Conservation (phyloP, 1,139 yeast genomes). For the Kodamaea arcana region DNA sequence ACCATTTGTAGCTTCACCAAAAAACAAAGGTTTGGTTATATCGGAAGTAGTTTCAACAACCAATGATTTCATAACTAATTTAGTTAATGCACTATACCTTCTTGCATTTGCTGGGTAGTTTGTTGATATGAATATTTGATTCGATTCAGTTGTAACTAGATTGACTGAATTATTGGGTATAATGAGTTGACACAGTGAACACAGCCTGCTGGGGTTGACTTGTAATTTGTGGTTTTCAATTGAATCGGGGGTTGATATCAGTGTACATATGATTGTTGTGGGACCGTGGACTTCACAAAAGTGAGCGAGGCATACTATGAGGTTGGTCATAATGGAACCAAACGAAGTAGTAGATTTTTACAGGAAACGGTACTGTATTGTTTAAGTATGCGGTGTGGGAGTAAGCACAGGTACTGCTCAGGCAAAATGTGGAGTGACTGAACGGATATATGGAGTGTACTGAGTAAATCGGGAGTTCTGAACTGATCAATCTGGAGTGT, state of each 20-base stretch:
- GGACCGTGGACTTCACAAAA: conserved; percentile 91
- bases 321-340: conserved; percentile 15
- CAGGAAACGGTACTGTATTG: too few species aligned
- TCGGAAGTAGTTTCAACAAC: conserved; percentile 73
- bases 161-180: conserved; percentile 39
- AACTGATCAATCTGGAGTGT: too few species aligned
- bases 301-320: conserved; percentile 62
- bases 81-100: conserved; percentile 52
- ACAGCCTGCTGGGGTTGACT: conserved; percentile 21
- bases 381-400: too few species aligned
- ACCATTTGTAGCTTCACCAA: conserved; percentile 68
- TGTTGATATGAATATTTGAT: conserved; percentile 36
- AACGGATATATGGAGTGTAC: too few species aligned
- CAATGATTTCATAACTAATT: conserved; percentile 59
- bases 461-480: too few species aligned
- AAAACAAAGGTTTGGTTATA: conserved; percentile 61
- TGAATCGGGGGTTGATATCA: conserved; percentile 24
- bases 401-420: too few species aligned
- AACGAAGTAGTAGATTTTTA: too few species aligned
- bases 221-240: conserved; percentile 1
- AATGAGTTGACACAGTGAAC: conserved; percentile 54
- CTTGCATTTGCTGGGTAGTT: conserved; percentile 61
- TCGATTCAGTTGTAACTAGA: conserved; percentile 18
- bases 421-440: too few species aligned
- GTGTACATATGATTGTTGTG: conserved; percentile 69